These are phyloP conservation scores for Glycyrrhiza uralensis DNA, from an alignment of 306 rosid species.

Conservation along the genomic window DNA sequence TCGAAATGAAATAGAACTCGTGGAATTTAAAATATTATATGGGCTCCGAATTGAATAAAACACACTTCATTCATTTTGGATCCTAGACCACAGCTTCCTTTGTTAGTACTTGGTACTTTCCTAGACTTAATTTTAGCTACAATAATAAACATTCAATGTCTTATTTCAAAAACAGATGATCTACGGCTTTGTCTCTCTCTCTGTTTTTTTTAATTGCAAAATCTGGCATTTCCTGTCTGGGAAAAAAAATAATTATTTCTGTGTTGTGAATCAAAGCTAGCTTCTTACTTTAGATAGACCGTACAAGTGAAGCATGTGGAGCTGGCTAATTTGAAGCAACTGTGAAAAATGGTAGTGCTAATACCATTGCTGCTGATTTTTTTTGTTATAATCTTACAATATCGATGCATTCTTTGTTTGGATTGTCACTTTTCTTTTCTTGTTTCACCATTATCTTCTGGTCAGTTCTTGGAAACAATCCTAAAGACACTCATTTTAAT, in stretches of 20 bases:
- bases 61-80: background rate
- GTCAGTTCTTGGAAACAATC: background rate
- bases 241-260: background rate
- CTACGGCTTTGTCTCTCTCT: background rate
- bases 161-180: background rate
- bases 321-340: conserved; percentile 3
- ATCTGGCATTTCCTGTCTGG: background rate
- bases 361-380: no score
- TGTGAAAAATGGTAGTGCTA: no score
- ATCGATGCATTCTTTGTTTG: background rate
- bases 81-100: background rate
- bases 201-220: no score
- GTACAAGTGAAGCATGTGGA: background rate
- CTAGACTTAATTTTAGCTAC: background rate
- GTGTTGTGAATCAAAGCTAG: background rate
- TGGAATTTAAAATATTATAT: no score
- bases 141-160: background rate
- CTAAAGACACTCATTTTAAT: background rate
- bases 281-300: background rate
- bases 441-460: background rate
- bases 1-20: no score
- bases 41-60: no score
- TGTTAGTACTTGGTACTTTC: background rate
- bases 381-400: no score
- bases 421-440: background rate